Percentiles rank a stretch among this genome's conserved stretches.
Conservation (phyloP, 345 rosid genomes). For the Carallia pectinifolia region DNA sequence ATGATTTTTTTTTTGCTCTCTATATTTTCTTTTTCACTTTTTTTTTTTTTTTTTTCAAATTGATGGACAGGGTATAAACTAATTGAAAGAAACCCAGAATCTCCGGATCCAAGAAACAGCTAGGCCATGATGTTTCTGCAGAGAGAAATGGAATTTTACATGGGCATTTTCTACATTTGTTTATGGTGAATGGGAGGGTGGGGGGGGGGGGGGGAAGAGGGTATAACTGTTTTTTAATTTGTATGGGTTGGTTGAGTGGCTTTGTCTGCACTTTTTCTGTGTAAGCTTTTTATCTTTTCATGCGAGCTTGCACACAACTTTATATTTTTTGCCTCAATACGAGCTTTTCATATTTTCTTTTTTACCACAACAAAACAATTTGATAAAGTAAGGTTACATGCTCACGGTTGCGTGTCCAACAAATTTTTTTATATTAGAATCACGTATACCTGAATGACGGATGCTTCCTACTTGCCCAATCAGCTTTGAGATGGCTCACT, state of each 20-base stretch:
- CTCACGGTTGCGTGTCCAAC: too few relatives aligned
- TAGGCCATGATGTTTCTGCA: constrained; percentile 59
- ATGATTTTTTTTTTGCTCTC: constrained; percentile 7
- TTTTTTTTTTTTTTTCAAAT: neutral
- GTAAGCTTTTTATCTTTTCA: constrained; percentile 16
- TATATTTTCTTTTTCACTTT: neutral
- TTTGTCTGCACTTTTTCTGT: constrained; percentile 19
- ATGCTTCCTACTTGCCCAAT: constrained; percentile 11
- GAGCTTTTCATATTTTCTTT: neutral
- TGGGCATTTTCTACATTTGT: constrained; percentile 29
- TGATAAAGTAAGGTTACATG: neutral
- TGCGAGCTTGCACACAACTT: neutral
- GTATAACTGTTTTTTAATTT: constrained; percentile 36
- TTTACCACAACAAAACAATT: constrained; percentile 7
- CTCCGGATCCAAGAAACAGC: constrained; percentile 88
- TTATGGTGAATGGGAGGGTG: constrained; percentile 19
- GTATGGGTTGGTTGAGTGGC: constrained; percentile 23
- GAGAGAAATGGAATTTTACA: constrained; percentile 48
- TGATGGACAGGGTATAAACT: constrained; percentile 15
- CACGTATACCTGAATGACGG: neutral
- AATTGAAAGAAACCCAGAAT: constrained; percentile 51
- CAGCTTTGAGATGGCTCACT: constrained; percentile 5
- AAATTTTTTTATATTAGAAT: neutral
- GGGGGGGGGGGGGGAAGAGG: constrained; percentile 20
- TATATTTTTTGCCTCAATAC: neutral